These are phyloP conservation scores for Solanum hybrid DNA, from an alignment of 305 asterid genomes.

Conservation along the genomic window DNA sequence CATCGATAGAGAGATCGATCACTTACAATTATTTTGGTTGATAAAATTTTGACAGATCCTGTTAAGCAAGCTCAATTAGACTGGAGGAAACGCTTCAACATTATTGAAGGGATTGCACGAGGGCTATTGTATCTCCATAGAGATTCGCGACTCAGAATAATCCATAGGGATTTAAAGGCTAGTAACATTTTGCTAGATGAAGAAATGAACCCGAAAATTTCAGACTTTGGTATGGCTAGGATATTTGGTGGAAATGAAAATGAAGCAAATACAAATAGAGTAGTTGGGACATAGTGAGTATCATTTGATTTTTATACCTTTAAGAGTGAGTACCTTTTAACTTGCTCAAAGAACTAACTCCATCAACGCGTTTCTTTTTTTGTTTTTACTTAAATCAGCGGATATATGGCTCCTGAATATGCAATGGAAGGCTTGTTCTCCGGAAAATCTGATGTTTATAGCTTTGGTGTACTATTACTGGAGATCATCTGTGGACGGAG, in stretches of 20 bases:
- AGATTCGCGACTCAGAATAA: constrained; percentile 79
- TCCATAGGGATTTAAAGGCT: constrained; percentile 81
- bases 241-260: constrained; percentile 75
- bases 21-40: not conserved
- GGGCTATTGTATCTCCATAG: constrained; percentile 88
- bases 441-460: constrained; percentile 77
- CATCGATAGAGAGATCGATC: not conserved
- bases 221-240: constrained; percentile 98
- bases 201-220: constrained; percentile 88
- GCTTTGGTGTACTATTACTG: constrained; percentile 74
- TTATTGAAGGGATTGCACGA: constrained; percentile 83
- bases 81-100: constrained; percentile 57
- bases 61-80: constrained; percentile 44
- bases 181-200: constrained; percentile 80
- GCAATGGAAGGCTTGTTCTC: constrained; percentile 94
- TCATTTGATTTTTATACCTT: not conserved
- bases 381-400: constrained; percentile 30
- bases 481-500: constrained; percentile 70
- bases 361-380: not conserved
- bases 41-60: constrained; percentile 27
- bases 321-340: not conserved
- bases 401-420: constrained; percentile 93
- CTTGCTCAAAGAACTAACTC: not conserved
- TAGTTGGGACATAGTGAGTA: constrained; percentile 89
- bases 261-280: constrained; percentile 75